phyloP scores from a whole-genome alignment of 2,329 filamentous ascomycete genomes.

The Colletotrichum eremochloae region DNA sequence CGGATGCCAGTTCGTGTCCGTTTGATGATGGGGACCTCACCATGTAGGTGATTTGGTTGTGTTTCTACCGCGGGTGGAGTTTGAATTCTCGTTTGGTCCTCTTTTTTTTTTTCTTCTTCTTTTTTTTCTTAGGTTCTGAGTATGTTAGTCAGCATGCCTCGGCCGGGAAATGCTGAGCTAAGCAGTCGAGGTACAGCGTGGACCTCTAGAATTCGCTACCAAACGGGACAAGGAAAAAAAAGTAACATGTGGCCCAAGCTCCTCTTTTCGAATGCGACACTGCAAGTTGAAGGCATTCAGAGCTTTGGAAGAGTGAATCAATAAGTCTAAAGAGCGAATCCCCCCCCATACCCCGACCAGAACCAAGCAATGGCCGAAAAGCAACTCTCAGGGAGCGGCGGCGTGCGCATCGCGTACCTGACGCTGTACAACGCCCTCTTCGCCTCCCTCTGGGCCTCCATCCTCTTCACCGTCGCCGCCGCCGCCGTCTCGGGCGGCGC shows the following conservation, averaged over 20 bases:
- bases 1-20: background rate
- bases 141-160: conserved; percentile 8
- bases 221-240: background rate
- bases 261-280: too few species aligned
- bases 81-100: background rate
- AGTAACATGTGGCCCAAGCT: background rate
- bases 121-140: too few species aligned
- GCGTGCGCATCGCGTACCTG: conserved; percentile 70
- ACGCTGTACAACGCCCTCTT: conserved; percentile 87
- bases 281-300: background rate
- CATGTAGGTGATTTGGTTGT: conserved; percentile 3
- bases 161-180: background rate
- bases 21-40: background rate
- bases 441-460: conserved; percentile 80
- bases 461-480: conserved; percentile 75
- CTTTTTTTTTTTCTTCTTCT: too few species aligned
- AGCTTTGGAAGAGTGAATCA: background rate
- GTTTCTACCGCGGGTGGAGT: background rate
- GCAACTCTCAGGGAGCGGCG: background rate
- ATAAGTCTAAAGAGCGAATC: too few species aligned
- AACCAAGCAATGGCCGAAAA: conserved; percentile 19
- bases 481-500: conserved; percentile 65
- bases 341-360: too few species aligned
- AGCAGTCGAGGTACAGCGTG: background rate
- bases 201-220: too few species aligned